These are phyloP conservation scores for Oryza meridionalis DNA, from an alignment of 176 grass and related monocot species.

Conservation along the genomic window DNA sequence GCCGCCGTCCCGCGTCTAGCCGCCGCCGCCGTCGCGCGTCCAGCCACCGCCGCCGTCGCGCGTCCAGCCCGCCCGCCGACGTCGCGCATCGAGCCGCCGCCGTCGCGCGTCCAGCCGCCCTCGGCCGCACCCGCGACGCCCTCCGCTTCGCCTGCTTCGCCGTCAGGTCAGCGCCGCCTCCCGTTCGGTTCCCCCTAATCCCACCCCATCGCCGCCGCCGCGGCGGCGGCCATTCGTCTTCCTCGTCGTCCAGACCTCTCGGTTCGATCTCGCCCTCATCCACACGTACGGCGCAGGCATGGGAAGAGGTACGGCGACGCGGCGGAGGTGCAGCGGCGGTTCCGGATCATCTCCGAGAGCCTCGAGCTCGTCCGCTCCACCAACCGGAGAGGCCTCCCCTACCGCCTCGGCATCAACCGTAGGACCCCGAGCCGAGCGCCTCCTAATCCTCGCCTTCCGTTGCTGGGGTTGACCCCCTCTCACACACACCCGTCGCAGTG, in stretches of 20 bases:
- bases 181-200: too few species aligned
- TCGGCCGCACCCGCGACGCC: slow-evolving; percentile 72
- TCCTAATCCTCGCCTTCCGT: too few species aligned
- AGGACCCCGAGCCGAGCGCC: slow-evolving; percentile 15
- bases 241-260: neutral
- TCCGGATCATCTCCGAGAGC: slow-evolving; percentile 82
- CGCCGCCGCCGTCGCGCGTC: too few species aligned
- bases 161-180: slow-evolving; percentile 47
- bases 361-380: slow-evolving; percentile 74
- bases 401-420: slow-evolving; percentile 92
- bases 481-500: neutral
- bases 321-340: slow-evolving; percentile 70
- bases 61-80: too few species aligned
- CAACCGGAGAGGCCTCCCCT: slow-evolving; percentile 71
- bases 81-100: too few species aligned
- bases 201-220: too few species aligned
- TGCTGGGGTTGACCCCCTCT: too few species aligned
- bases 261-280: neutral
- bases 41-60: too few species aligned
- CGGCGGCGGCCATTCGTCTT: too few species aligned
- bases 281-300: slow-evolving; percentile 49
- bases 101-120: too few species aligned
- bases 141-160: slow-evolving; percentile 79
- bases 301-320: slow-evolving; percentile 77
- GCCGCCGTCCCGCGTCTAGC: too few species aligned